These are phyloP conservation scores for Populus alba DNA, from an alignment of 345 rosid species.

Conservation along the genomic window DNA sequence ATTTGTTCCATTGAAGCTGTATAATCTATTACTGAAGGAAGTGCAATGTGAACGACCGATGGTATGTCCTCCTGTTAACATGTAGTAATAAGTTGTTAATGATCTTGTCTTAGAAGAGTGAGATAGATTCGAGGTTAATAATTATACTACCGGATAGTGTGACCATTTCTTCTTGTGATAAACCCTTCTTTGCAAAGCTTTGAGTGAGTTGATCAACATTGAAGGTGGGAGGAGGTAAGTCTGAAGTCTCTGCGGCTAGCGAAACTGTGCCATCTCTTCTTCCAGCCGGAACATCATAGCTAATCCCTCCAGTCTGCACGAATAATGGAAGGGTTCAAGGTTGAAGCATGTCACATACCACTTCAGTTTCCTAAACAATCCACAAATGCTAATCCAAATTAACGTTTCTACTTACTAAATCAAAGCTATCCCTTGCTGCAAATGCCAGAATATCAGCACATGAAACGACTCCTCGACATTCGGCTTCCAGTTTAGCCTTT, in stretches of 20 bases:
- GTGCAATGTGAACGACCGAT: conserved; percentile 24
- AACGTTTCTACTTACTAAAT: conserved; percentile 28
- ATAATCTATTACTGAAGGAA: conserved; percentile 19
- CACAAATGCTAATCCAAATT: not conserved
- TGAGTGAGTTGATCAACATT: conserved; percentile 15
- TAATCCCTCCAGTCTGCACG: conserved; percentile 41
- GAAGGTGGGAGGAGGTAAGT: conserved; percentile 12
- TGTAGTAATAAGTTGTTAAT: too few relatives aligned
- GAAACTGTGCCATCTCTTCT: conserved; percentile 61
- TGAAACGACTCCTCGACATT: conserved; percentile 49
- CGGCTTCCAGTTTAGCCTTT: conserved; percentile 38
- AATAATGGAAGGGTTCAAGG: not conserved
- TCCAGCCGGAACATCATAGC: conserved; percentile 53
- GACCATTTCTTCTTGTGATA: conserved; percentile 22
- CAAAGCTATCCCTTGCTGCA: conserved; percentile 52
- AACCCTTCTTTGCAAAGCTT: conserved; percentile 16
- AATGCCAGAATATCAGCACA: conserved; percentile 58
- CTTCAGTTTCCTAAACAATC: not conserved
- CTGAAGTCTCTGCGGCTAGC: conserved; percentile 30
- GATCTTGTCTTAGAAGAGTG: not conserved
- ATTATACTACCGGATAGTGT: conserved; percentile 15
- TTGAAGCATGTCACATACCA: not conserved
- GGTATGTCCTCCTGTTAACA: conserved; percentile 25
- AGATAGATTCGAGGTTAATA: not conserved
- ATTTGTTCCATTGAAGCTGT: conserved; percentile 14